Base-by-base conservation (phyloP, 192 early-diverging fungal species). In the Gigaspora rosea region DNA sequence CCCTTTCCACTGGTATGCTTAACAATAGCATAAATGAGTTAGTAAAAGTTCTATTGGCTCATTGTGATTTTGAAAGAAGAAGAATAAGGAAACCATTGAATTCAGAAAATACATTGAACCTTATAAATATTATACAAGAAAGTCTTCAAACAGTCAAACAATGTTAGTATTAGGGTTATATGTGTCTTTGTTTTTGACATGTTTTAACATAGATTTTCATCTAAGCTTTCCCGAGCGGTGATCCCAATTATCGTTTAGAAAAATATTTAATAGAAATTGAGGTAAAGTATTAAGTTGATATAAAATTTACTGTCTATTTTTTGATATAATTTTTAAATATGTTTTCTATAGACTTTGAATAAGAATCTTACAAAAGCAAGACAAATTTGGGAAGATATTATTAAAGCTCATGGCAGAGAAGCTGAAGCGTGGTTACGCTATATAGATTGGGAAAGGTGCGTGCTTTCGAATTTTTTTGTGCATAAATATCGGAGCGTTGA, bases 181-280 rank as follows among this genome's bases (percentile, higher is more conserved):
- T n/a, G 27, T 9, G 74, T 65, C 9, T 11, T 50, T 27, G 3
- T 27, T 9, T 54, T n/a, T 50, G 27, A 4, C 35, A 16, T 58
- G 41, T 57, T 0, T 32, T 65, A 18, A 4, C 8, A 64, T 35
- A 16, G 13, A 7, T 48, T 68, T 27, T 5, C 49, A 20, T 16
- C 8, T 18, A 7, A 85, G 84, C 62, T 16, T 81, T 81, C 52
- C 80, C 71, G 0, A 59, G 67, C 9, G 79, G 71, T 15, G 85
- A 86, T 66, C 82, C 82, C n/a, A 79, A 78, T 72, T 82, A 79
- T 57, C 82, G 85, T 36, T 65, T 86, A 16, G 80, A 86, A 68
- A 75, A 78, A 16, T 86, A 86, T 51, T 78, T 80, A 54, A 79
- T 81, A 5, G 70, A 61, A 52, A 77, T 86, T n/a, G 70, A 80